Percentiles rank a stretch among this genome's conserved stretches.
phyloP scores from a whole-genome alignment of 306 rosid species.

The Crataegus laevigata region DNA sequence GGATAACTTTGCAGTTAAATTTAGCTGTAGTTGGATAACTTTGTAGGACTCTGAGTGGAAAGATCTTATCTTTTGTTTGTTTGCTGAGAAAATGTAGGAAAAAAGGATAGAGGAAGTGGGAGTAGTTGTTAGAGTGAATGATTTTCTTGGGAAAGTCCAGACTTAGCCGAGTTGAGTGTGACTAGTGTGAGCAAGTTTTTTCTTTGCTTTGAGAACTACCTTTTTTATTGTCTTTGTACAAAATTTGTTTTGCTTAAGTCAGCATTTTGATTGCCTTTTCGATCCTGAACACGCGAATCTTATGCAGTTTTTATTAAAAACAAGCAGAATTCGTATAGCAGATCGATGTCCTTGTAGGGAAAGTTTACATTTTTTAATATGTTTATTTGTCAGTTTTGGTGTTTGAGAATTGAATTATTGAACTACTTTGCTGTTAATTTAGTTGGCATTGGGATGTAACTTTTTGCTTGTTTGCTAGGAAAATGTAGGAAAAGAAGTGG shows the following conservation, averaged over 20 bases:
- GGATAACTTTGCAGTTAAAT: background rate
- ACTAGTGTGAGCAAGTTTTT: background rate
- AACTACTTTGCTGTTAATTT: background rate
- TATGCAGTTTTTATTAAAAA: background rate
- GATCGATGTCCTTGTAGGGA: background rate
- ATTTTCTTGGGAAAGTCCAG: background rate
- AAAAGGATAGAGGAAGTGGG: background rate
- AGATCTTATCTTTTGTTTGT: background rate
- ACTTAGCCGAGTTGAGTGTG: background rate
- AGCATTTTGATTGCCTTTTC: background rate
- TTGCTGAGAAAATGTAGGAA: background rate
- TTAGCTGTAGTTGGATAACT: background rate
- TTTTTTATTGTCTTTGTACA: background rate
- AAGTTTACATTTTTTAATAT: background rate
- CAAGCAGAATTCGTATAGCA: background rate
- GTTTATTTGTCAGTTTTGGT: background rate
- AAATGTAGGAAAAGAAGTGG: background rate
- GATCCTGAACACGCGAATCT: background rate
- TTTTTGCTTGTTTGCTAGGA: background rate
- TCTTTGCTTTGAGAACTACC: background rate
- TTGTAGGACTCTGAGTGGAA: too few relatives aligned
- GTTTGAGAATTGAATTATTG: background rate
- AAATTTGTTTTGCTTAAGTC: background rate
- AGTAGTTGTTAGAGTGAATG: background rate
- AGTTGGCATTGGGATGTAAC: background rate